Percentiles rank a stretch among this genome's conserved stretches.
Evolutionary conservation across 225 moss, liverwort and hornwort genomes (phyloP).

Genomic region (Pseudoscleropodium purum): DNA sequence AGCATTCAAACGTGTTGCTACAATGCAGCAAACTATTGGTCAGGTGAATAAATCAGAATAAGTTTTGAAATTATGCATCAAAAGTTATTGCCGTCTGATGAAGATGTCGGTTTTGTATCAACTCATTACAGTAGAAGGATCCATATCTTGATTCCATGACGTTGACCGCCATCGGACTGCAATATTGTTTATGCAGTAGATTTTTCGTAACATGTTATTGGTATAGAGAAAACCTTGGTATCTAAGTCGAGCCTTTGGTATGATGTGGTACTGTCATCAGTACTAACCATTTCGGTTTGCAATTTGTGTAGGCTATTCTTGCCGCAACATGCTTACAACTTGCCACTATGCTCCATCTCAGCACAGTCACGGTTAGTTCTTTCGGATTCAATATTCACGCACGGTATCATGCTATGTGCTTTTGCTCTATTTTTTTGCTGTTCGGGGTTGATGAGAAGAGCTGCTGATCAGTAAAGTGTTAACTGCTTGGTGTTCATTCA

Average conservation of each 20-base stretch:
- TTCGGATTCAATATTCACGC: not conserved
- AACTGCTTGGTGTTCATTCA: not conserved
- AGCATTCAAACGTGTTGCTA: constrained; percentile 80
- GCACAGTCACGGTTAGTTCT: constrained; percentile 65
- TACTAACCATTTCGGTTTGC: not conserved
- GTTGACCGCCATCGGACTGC: not conserved
- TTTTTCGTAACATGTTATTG: not conserved
- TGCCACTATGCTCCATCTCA: constrained; percentile 89
- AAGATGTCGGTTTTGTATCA: not conserved
- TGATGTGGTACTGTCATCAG: not conserved
- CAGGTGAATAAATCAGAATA: constrained; percentile 43
- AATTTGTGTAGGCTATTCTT: constrained; percentile 62
- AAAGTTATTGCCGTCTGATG: not conserved
- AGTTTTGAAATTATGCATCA: not conserved
- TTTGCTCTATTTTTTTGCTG: not conserved
- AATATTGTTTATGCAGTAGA: not conserved
- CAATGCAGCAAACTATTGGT: constrained; percentile 84
- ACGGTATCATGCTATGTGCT: not conserved
- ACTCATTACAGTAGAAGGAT: not conserved
- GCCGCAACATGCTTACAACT: constrained; percentile 87
- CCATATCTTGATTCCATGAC: not conserved
- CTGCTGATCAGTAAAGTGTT: not conserved
- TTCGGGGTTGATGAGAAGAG: not conserved
- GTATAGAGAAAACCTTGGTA: not conserved
- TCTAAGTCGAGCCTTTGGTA: not conserved